Evolutionary conservation across 352 stramenopile genomes (phyloP).

Genomic region (Pythium scleroteichum): DNA sequence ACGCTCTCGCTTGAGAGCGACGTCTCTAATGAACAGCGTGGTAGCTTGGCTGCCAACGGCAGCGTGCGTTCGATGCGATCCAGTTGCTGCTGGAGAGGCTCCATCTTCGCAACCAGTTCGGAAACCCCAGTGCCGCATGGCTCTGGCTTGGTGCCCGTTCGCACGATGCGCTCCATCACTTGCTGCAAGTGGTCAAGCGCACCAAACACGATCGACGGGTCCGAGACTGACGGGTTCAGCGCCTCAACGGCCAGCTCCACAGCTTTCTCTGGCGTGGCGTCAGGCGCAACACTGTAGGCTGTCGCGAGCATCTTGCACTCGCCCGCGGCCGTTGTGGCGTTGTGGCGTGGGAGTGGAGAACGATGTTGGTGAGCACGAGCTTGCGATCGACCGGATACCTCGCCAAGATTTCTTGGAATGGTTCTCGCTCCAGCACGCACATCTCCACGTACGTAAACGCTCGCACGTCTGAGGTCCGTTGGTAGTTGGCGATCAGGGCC

Average conservation of each 20-base stretch:
- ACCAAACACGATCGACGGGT: background rate
- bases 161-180: no score
- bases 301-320: background rate
- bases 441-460: constrained; percentile 43
- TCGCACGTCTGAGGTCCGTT: constrained; percentile 35
- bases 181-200: no score
- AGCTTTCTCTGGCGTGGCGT: background rate
- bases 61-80: no score
- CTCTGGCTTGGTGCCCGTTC: no score
- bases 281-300: background rate
- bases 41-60: no score
- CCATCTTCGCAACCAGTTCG: no score
- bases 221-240: background rate
- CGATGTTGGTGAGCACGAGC: constrained; percentile 4
- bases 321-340: background rate
- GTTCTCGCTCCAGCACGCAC: constrained; percentile 33
- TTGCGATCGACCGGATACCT: constrained; percentile 2
- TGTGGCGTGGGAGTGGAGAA: background rate
- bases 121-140: no score
- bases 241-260: background rate
- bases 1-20: no score
- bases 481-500: constrained; percentile 45
- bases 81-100: no score
- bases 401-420: constrained; percentile 37
- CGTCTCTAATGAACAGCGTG: no score